These are phyloP conservation scores for Hysterium pulicare DNA, from an alignment of 2,329 filamentous ascomycete genomes.

Conservation along the genomic window DNA sequence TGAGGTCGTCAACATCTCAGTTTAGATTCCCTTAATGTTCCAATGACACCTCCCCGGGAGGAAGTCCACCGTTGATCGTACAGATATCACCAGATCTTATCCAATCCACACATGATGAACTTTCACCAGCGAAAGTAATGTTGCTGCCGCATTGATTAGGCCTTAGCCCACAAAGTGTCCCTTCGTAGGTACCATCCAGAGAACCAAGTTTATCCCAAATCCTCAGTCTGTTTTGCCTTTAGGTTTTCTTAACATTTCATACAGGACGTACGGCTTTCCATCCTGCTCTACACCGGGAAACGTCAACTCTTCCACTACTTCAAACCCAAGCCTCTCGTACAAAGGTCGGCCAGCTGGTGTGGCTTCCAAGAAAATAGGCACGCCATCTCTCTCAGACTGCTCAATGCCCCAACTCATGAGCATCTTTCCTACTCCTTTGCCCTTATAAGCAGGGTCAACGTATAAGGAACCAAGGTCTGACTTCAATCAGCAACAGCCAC, in stretches of 20 bases:
- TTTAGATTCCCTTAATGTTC: no score
- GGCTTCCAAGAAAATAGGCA: constrained; percentile 14
- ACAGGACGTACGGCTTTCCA: background rate
- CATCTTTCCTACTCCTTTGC: constrained; percentile 13
- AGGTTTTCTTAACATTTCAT: constrained; percentile 1
- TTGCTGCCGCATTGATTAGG: no score
- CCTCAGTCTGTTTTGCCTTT: no score
- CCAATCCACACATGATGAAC: no score
- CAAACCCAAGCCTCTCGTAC: constrained; percentile 14
- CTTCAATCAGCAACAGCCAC: background rate
- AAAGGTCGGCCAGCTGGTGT: constrained; percentile 9
- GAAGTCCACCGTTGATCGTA: no score
- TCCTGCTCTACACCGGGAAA: background rate
- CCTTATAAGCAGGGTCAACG: constrained; percentile 15
- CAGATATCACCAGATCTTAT: no score
- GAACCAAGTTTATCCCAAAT: no score
- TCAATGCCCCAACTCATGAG: constrained; percentile 15
- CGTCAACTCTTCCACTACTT: background rate
- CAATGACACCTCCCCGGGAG: no score
- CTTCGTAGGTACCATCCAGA: no score
- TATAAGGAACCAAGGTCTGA: constrained; percentile 13
- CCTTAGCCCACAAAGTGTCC: no score
- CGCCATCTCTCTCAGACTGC: constrained; percentile 13
- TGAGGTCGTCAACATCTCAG: no score
- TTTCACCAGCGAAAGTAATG: no score